Evolutionary conservation across 1,284 basidiomycete genomes (phyloP), one percentile per base, ranked within the genome.

Genomic region (Boletus hoseneyae): DNA sequence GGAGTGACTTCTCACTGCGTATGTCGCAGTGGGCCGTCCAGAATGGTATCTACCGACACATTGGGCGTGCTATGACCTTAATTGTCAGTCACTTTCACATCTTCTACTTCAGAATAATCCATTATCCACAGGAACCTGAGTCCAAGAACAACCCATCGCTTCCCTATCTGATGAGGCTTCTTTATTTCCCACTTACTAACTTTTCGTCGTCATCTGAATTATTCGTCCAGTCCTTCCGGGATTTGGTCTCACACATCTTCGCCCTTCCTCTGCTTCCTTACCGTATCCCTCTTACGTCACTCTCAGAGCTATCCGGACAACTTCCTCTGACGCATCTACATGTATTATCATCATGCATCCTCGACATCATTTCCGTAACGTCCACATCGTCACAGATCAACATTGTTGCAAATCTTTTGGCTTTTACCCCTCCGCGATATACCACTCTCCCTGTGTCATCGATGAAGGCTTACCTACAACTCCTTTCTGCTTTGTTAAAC

Each of bases 191-290:
- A 1, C 43, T 72, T 42, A 36, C 16, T 7, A 51, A 50, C 68
- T 0, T 65, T 34, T 18, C 53, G 6, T 64, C 12, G 73, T 64
- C 69, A 0, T 59, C 70, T 2, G 64, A 69, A 38, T 47, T 50
- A 5, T 73, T 70, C 53, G 30, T 57, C 6, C 60, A 52, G 42
- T 68, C 61, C 42, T 66, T 75, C 41, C 67, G 58, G 16, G 65
- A 66, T 16, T 59, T 83, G 34, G 55, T 82, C 37, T 60, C 66
- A 4, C 64, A 73, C 50, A 78, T 90, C 47, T 70, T 88, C 46
- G 75, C 80, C 6, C 75, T 89, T 40, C 81, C 82, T 1, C 68
- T 85, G 0, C 74, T 90, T 1, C 86, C 82, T 1, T 84, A 88
- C 62, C 80, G 85, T 8, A 70, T 90, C 21, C 79, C 85, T 11